phyloP scores from a whole-genome alignment of 2,329 filamentous ascomycete genomes.

The Alternaria rosae region DNA sequence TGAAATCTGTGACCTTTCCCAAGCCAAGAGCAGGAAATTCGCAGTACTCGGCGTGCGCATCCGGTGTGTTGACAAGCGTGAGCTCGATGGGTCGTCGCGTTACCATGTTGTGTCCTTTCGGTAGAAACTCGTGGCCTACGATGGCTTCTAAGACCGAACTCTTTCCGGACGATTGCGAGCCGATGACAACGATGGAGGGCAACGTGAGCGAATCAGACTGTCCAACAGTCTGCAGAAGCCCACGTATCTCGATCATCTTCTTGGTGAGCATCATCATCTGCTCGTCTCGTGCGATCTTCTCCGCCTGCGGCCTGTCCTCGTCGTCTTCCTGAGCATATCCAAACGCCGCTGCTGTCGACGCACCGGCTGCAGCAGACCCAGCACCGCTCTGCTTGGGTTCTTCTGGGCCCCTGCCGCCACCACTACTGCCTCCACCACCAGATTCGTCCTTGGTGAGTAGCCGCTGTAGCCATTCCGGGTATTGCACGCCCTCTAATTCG shows the following conservation, averaged over 20 bases:
- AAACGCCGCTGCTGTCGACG: conserved; percentile 77
- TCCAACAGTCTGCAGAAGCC: conserved; percentile 87
- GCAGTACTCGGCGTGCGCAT: conserved; percentile 86
- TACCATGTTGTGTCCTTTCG: conserved; percentile 99
- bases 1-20: conserved; percentile 89
- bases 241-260: conserved; percentile 99
- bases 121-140: conserved; percentile 95
- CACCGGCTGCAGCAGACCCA: conserved; percentile 68
- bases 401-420: conserved; percentile 52
- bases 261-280: conserved; percentile 99
- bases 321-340: conserved; percentile 76
- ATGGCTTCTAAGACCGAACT: conserved; percentile 97
- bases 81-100: conserved; percentile 94
- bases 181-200: conserved; percentile 98
- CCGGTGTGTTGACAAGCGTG: conserved; percentile 93
- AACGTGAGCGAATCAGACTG: conserved; percentile 88
- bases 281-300: conserved; percentile 81
- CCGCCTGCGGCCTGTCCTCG: conserved; percentile 68
- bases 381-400: conserved; percentile 63
- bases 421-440: conserved; percentile 46
- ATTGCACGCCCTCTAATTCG: conserved; percentile 72
- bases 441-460: conserved; percentile 61
- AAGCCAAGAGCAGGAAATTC: conserved; percentile 94
- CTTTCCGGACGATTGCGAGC: conserved; percentile 97
- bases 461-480: conserved; percentile 79